Percentiles rank a stretch among this genome's conserved stretches.
These are phyloP conservation scores for Phyllosticta citrichinensis DNA, from an alignment of 2,329 filamentous ascomycete species.

Conservation along the genomic window DNA sequence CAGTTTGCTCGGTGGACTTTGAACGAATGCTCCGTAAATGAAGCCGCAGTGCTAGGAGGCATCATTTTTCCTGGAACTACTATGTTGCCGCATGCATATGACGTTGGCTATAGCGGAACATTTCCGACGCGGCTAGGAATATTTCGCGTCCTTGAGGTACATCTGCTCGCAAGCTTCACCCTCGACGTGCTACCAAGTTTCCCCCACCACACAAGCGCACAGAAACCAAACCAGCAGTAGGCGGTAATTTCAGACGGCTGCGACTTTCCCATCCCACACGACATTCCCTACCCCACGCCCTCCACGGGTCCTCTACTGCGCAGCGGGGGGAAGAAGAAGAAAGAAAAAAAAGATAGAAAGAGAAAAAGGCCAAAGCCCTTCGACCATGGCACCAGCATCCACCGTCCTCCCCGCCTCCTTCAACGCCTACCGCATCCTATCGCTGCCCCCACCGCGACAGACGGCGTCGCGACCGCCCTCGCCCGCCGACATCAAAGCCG, in stretches of 20 bases:
- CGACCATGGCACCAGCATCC: not conserved
- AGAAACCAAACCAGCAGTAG: too few relatives aligned
- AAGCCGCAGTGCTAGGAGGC: too few relatives aligned
- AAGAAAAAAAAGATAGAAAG: not conserved
- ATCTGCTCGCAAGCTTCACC: not conserved
- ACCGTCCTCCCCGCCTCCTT: slow-evolving; percentile 2
- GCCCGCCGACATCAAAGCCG: slow-evolving; percentile 17
- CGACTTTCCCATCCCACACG: too few relatives aligned
- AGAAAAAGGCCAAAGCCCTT: not conserved
- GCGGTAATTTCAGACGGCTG: too few relatives aligned
- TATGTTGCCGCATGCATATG: not conserved
- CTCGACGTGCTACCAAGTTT: not conserved
- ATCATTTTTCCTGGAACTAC: too few relatives aligned
- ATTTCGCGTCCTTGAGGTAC: not conserved
- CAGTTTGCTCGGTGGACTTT: too few relatives aligned
- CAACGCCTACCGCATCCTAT: slow-evolving; percentile 10
- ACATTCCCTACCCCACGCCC: too few relatives aligned
- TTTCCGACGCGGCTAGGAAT: not conserved
- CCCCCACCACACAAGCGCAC: not conserved
- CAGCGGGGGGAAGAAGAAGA: not conserved
- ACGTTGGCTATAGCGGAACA: not conserved
- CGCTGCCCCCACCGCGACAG: not conserved
- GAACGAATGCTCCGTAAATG: too few relatives aligned
- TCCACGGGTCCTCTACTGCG: too few relatives aligned
- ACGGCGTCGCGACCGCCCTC: not conserved